Base-by-base conservation (phyloP, 495 filamentous ascomycete genomes). In the Hyaloscypha variabilis region DNA sequence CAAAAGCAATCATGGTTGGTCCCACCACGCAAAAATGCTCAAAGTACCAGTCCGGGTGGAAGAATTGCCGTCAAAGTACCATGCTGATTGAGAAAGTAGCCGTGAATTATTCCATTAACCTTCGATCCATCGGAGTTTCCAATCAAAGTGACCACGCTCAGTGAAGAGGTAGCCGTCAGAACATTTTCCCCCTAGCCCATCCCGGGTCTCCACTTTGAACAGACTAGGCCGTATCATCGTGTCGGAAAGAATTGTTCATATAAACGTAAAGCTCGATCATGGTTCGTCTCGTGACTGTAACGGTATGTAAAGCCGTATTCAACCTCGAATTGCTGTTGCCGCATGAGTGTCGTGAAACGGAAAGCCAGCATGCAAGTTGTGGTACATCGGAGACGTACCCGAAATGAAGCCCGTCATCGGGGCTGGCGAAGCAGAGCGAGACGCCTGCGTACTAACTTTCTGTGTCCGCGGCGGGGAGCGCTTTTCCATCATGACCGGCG, bases 381-480 rank as follows among this genome's bases (percentile, higher is more conserved):
- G 64, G 69, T 73, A 73, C 68, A 71, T 68, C 69, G 73, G 66
- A 63, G 73, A 71, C 67, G 71, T 73, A 68, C 67, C 69, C 67
- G 69, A 58, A 58, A 68, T 62, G 51, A 73, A 72, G 46, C 69
- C 69, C 50, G 71, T 73, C 71, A 73, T 71, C 13, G 71, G 71
- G 42, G 71, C 71, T 39, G 71, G 69, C 36, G 69, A 71, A 59
- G 64, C 62, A 63, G 71, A 73, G 23, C 69, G 70, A 51, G 60
- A 58, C 30, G 61, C 52, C 31, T 65, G 58, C 25, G 63, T 60
- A 21, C 30, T 64, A 28, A 55, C 21, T n/a, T 58, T 66, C 25
- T 66, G 60, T 14, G 51, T 70, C 50, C 62, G 64, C n/a, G 62
- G 71, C 30, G 70, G 64, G 17, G 65, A 67, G 1, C 36, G 59